A percentile compares a stretch with the other conserved stretches of the same genome.
phyloP scores from a whole-genome alignment of 192 early-diverging fungal genomes.

The Coemansia furcata region DNA sequence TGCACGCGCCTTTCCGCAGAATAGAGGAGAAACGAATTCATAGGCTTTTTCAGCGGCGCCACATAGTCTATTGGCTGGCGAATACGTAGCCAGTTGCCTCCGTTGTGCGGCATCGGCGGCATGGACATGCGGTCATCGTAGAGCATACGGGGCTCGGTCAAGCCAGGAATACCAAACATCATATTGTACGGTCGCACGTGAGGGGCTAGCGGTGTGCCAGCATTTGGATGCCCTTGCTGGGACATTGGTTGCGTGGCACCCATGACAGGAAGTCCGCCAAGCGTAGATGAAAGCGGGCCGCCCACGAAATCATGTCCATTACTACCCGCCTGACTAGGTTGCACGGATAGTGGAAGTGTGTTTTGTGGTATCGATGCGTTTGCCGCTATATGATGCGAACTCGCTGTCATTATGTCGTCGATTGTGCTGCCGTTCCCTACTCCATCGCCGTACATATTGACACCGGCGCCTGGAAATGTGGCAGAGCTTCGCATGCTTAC shows the following conservation, averaged over 20 bases:
- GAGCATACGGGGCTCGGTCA: conserved; percentile 30
- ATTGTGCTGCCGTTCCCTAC: neutral
- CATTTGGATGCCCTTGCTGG: conserved; percentile 5
- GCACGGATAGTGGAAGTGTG: neutral
- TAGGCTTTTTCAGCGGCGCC: conserved; percentile 60
- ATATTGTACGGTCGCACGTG: conserved; percentile 43
- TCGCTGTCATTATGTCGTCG: neutral
- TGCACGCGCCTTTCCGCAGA: conserved; percentile 65
- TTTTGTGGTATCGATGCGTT: neutral
- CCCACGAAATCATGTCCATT: conserved; percentile 16
- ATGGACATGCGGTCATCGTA: conserved; percentile 46
- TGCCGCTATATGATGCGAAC: neutral
- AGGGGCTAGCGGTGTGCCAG: conserved; percentile 13
- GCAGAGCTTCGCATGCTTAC: conserved; percentile 1
- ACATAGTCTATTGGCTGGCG: conserved; percentile 53
- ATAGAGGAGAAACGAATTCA: conserved; percentile 69
- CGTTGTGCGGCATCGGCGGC: conserved; percentile 25
- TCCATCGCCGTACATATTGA: neutral
- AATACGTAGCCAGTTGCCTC: conserved; percentile 43
- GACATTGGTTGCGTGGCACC: conserved; percentile 6
- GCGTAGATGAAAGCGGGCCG: conserved; percentile 11
- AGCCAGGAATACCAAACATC: conserved; percentile 42
- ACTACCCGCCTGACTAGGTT: conserved; percentile 1
- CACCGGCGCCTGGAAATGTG: conserved; percentile 3
- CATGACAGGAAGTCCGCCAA: conserved; percentile 3